A percentile compares a stretch with the other conserved stretches of the same genome.
phyloP scores from a whole-genome alignment of 2,329 filamentous ascomycete species.

The Nemania bipapillata region DNA sequence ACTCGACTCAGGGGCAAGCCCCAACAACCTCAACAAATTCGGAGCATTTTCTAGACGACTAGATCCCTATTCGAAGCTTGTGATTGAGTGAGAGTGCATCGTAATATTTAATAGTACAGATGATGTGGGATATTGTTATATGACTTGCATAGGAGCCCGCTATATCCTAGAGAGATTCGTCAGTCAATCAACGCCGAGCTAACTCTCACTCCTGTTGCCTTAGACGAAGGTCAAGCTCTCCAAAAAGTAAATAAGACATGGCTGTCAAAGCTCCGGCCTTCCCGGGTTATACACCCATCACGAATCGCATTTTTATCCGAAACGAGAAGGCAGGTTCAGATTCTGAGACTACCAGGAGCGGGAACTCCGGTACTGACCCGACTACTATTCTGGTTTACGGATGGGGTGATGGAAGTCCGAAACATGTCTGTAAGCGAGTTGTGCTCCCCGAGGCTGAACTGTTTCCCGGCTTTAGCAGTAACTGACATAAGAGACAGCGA shows the following conservation, averaged over 20 bases:
- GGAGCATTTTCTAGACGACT: conserved; percentile 5
- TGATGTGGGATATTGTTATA: conserved; percentile 1
- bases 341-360: conserved; percentile 17
- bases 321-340: conserved; percentile 48
- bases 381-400: conserved; percentile 64
- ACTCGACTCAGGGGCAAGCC: conserved; percentile 21
- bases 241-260: conserved; percentile 31
- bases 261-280: conserved; percentile 45
- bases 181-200: neutral
- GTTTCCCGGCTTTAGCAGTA: no score
- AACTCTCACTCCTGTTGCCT: neutral
- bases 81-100: conserved; percentile 20
- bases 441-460: no score
- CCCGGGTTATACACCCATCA: conserved; percentile 60
- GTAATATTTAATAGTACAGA: conserved; percentile 3
- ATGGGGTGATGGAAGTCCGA: conserved; percentile 67
- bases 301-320: conserved; percentile 60
- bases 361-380: conserved; percentile 47
- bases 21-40: conserved; percentile 37
- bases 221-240: neutral
- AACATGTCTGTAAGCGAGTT: conserved; percentile 60
- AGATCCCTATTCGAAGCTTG: conserved; percentile 15
- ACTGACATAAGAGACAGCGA: conserved; percentile 23
- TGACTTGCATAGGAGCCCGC: conserved; percentile 6
- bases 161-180: neutral